phyloP scores from a whole-genome alignment of 345 rosid species.

The Erodium maritimum region DNA sequence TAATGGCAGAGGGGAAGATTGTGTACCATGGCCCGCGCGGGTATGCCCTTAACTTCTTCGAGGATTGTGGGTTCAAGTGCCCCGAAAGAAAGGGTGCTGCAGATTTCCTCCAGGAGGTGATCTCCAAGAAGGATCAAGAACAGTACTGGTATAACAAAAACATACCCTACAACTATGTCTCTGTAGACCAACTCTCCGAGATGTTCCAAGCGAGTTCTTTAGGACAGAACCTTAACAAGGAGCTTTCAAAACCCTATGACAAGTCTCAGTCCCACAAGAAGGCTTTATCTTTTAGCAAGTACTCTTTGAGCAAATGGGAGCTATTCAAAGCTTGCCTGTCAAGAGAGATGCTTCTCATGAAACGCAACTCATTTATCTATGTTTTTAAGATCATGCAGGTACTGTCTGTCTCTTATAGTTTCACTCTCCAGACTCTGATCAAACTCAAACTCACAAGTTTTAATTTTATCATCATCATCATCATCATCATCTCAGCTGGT shows the following conservation, averaged over 20 bases:
- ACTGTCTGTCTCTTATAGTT: neutral
- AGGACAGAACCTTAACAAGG: slow-evolving; percentile 27
- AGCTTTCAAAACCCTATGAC: slow-evolving; percentile 28
- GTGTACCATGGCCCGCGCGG: slow-evolving; percentile 57
- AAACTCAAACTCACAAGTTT: slow-evolving; percentile 1
- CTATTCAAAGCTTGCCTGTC: slow-evolving; percentile 49
- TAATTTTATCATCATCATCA: neutral
- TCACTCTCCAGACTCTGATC: neutral
- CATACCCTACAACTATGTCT: slow-evolving; percentile 27
- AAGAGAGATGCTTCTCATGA: slow-evolving; percentile 56
- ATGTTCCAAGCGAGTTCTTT: slow-evolving; percentile 27
- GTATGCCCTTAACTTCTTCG: slow-evolving; percentile 43
- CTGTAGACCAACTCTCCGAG: slow-evolving; percentile 27
- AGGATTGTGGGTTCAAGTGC: slow-evolving; percentile 56
- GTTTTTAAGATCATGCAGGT: slow-evolving; percentile 37
- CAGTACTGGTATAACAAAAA: slow-evolving; percentile 38
- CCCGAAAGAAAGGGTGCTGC: slow-evolving; percentile 58
- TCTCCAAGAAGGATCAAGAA: slow-evolving; percentile 56
- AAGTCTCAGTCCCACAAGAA: slow-evolving; percentile 22
- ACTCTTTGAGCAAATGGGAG: slow-evolving; percentile 40
- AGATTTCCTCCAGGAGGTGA: slow-evolving; percentile 68
- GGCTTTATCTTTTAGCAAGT: slow-evolving; percentile 32
- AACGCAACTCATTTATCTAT: slow-evolving; percentile 30
- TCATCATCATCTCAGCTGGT: slow-evolving; percentile 19
- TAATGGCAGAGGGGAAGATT: slow-evolving; percentile 57